Evolutionary conservation across 768 basidiomycete genomes (phyloP), one percentile per base, ranked within the genome.

Genomic region (Kockovaella imperatae): DNA sequence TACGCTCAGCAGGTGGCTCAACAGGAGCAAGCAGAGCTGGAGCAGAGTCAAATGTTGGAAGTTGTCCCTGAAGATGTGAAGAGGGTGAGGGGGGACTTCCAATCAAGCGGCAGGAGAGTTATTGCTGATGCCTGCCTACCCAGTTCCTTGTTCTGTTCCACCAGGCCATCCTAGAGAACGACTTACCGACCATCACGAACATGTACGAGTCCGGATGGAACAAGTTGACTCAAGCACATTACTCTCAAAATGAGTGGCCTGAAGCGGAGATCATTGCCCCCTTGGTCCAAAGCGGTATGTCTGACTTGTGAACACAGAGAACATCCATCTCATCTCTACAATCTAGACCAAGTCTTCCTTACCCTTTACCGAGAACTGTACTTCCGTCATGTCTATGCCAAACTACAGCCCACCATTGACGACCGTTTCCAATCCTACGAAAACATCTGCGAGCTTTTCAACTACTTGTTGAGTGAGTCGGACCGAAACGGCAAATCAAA

Each of bases 131-230:
- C 54, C 13, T n/a, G 2, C 14, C 13, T 14, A 13, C 41, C 17
- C 53, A 93, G 86, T 97, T 96, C 75, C 84, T 97, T 64, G 81
- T 93, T 5, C 86, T 87, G 61, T 95, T 97, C 72, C 86, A 93
- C 67, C 81, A 93, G 77, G 85, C 90, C 18, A 86, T 96, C 29
- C 75, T 85, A 42, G 82, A 88, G 35, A 89, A 91, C 69, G 93
- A 96, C 72, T 78, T 95, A 2, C 75, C 81, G 4, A 86, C 90
- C 62, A 93, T 99, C 57, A 87, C 86, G 4, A 77, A 83, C 18
- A 87, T 90, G 43, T 99, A 99, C 66, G 91, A 96, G 74, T 87
- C 84, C 42, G 90, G 90, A 4, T 99, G 91, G 91, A 93, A 90
- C 73, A 83, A 86, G 54, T 82, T 91, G 67, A 95, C 93, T 0